A percentile compares a stretch with the other conserved stretches of the same genome.
These are phyloP conservation scores for Elsinoe fawcettii DNA, from an alignment of 2,329 filamentous ascomycete species.

Conservation along the genomic window DNA sequence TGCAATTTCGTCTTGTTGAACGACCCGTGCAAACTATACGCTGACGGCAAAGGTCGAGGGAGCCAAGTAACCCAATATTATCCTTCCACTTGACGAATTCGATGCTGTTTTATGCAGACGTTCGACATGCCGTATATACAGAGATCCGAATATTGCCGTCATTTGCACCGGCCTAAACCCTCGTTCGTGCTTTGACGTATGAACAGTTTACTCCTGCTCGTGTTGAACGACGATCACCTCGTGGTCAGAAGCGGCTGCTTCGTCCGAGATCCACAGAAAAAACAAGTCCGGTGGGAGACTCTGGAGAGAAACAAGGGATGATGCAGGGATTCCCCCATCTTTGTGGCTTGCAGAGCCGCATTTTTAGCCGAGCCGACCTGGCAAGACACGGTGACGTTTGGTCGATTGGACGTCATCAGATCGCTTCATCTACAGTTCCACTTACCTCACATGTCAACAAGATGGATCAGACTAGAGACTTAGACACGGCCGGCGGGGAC, in stretches of 20 bases:
- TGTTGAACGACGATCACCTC: conserved; percentile 1
- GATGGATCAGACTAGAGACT: neutral
- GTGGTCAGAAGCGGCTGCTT: neutral
- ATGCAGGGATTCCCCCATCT: neutral
- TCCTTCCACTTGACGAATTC: no score
- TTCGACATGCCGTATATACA: no score
- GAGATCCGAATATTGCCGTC: neutral
- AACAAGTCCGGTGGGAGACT: neutral
- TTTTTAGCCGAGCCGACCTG: neutral
- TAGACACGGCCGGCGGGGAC: neutral
- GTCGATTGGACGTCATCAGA: neutral
- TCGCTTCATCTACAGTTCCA: neutral
- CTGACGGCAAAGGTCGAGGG: neutral
- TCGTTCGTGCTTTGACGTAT: neutral
- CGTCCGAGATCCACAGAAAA: neutral
- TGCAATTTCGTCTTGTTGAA: neutral
- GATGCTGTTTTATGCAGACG: no score
- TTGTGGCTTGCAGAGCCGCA: neutral
- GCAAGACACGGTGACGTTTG: neutral
- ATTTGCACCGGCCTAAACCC: neutral
- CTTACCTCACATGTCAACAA: conserved; percentile 4
- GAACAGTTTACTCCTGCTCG: neutral
- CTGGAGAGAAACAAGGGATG: neutral
- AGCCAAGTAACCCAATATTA: no score
- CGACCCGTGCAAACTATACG: neutral